Evolutionary conservation across 208 protist genomes (phyloP).

Genomic region (Trypanosoma mega): DNA sequence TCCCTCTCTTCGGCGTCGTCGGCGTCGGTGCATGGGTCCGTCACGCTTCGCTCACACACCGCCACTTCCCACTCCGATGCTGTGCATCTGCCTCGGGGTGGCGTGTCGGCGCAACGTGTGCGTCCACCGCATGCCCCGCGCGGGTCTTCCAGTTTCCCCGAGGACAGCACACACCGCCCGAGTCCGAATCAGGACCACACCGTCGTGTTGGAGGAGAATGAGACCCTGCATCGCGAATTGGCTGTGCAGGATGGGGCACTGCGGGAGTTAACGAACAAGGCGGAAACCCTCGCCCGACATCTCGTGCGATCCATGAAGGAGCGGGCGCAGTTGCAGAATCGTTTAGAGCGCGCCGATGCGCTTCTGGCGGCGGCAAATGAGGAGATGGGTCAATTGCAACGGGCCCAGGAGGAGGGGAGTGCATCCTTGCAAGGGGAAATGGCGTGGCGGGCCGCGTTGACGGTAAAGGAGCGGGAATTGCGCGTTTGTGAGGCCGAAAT

Average conservation of each 20-base stretch:
- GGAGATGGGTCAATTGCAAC: slow-evolving; percentile 62
- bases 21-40: no score
- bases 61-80: no score
- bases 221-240: slow-evolving; percentile 36
- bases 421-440: slow-evolving; percentile 23
- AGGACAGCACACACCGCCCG: no score
- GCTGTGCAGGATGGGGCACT: slow-evolving; percentile 48
- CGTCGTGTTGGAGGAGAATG: slow-evolving; percentile 36
- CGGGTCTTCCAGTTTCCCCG: no score
- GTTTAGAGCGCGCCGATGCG: slow-evolving; percentile 57
- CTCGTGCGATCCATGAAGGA: slow-evolving; percentile 75
- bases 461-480: slow-evolving; percentile 77
- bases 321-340: slow-evolving; percentile 54
- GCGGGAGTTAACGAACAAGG: slow-evolving; percentile 54
- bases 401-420: slow-evolving; percentile 47
- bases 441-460: slow-evolving; percentile 41
- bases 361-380: slow-evolving; percentile 57
- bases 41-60: no score
- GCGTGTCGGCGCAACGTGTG: no score
- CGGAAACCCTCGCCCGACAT: slow-evolving; percentile 76
- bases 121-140: no score
- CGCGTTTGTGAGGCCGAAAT: slow-evolving; percentile 80
- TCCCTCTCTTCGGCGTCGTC: no score
- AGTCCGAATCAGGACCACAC: not conserved
- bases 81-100: no score